phyloP scores from a whole-genome alignment of 768 basidiomycete species.

The Lactarius akahatsu region DNA sequence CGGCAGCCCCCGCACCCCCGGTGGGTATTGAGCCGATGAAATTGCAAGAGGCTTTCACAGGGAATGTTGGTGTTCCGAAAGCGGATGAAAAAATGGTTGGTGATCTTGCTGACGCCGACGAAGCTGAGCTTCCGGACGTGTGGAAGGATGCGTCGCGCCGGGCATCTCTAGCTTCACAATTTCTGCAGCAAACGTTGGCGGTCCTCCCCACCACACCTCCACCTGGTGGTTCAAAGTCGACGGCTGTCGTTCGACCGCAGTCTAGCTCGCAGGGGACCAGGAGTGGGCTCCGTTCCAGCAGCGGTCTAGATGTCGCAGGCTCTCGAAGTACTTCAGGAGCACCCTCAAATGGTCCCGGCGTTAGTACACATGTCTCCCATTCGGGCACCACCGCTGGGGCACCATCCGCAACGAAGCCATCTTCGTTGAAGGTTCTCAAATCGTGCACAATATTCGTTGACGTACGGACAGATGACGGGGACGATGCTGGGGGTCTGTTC shows the following conservation, averaged over 20 bases:
- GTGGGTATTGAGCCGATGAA: conserved; percentile 11
- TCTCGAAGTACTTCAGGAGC: conserved; percentile 39
- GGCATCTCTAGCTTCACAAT: conserved; percentile 58
- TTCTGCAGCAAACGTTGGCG: conserved; percentile 63
- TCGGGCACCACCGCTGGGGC: conserved; percentile 35
- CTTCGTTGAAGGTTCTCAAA: conserved; percentile 55
- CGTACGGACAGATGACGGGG: conserved; percentile 69
- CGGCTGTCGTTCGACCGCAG: conserved; percentile 29
- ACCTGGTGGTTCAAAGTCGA: conserved; percentile 28
- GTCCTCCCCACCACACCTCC: conserved; percentile 45
- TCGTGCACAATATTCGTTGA: conserved; percentile 84
- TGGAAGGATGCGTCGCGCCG: conserved; percentile 48
- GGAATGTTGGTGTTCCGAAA: background rate
- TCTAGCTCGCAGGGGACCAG: conserved; percentile 20
- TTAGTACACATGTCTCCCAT: conserved; percentile 30
- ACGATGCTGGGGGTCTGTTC: conserved; percentile 78
- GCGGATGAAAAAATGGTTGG: background rate
- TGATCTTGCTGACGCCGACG: conserved; percentile 19
- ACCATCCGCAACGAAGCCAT: conserved; percentile 30
- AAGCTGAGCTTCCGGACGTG: conserved; percentile 27
- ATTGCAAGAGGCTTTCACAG: conserved; percentile 23
- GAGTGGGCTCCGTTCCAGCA: conserved; percentile 26
- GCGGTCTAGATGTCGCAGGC: conserved; percentile 21
- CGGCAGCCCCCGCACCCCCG: background rate
- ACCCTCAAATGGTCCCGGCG: conserved; percentile 32